Base-by-base conservation (phyloP, 1,284 basidiomycete genomes). In the Marasmius fiardii region DNA sequence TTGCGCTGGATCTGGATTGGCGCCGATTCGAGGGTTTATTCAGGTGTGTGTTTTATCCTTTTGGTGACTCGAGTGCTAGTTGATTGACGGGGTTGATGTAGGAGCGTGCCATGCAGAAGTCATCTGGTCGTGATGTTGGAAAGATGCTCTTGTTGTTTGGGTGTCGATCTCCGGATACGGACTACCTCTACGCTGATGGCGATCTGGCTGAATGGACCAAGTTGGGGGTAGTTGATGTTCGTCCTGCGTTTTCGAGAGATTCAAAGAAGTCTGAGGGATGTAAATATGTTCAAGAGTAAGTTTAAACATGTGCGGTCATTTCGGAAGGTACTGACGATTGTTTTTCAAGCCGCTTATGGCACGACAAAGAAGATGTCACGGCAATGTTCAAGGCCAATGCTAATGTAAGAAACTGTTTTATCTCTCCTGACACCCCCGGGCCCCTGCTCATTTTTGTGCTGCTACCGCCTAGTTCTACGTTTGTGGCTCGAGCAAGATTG, bases 21-120 rank as follows among this genome's bases (percentile, higher is more conserved):
- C 80, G 6, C 80, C 80, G 1, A 79, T 82, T 74, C 72, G 78
- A 43, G 79, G 78, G 1, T 82, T 82, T 68, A 68, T 82, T 39
- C 54, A 58, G 52, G 56, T 54, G 16, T 43, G 37, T 35, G 18
- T 3, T n/a, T 41, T 45, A n/a, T 6, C 4, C 18, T 18, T 20
- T 26, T 7, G 2, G 18, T 34, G 41, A 45, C n/a, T 16, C 20
- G 26, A 24, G 31, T n/a, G n/a, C 20, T 37, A 31, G 26, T n/a
- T 37, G 6, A 28, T 23, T 51, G 33, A 37, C 20, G 21, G 5
- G 16, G 1, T 10, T 14, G 4, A 4, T 26, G 39, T 76, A 80
- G 62, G 80, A 82, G 61, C 74, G 79, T 16, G 78, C 78, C 16
- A 65, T 72, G 57, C 78, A 81, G 66, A 75, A 73, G 63, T 64